A percentile compares a stretch with the other conserved stretches of the same genome.
Conservation (phyloP, 371 early-diverging fungal species). For the Actinomortierella wolfii region DNA sequence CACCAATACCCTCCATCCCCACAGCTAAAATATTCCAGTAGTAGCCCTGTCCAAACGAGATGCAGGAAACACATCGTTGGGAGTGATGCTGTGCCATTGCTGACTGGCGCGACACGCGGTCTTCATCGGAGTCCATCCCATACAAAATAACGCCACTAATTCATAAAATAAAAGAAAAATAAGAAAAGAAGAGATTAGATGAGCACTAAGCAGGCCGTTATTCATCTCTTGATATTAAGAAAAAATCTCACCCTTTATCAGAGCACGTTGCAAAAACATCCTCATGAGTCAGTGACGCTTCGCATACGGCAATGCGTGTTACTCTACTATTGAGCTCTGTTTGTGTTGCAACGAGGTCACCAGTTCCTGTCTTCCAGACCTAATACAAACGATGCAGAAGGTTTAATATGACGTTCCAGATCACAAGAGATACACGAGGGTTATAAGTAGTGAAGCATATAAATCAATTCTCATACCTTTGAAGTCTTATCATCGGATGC, state of each 20-base stretch:
- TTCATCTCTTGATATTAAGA: no score
- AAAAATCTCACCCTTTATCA: conserved; percentile 16
- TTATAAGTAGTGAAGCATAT: no score
- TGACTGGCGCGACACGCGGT: no score
- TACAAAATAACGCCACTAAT: conserved; percentile 12
- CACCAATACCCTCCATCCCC: conserved; percentile 21
- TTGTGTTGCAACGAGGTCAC: conserved; percentile 9
- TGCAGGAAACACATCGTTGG: conserved; percentile 22
- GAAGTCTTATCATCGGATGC: conserved; percentile 25
- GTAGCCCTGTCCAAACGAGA: conserved; percentile 28
- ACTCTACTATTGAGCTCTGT: conserved; percentile 8
- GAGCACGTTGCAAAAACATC: conserved; percentile 40
- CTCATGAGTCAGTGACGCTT: conserved; percentile 5
- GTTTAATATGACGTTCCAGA: no score
- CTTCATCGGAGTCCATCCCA: conserved; percentile 8
- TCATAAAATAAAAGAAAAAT: background rate
- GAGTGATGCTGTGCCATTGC: no score
- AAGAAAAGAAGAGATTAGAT: background rate
- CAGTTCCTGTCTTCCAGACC: conserved; percentile 41
- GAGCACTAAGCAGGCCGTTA: no score
- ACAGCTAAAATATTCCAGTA: conserved; percentile 41
- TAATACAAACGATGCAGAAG: conserved; percentile 1
- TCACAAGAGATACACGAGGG: no score
- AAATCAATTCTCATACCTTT: conserved; percentile 23
- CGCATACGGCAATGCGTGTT: conserved; percentile 17